Evolutionary conservation across 768 basidiomycete species (phyloP).

Genomic region (Termitomyces sp.): DNA sequence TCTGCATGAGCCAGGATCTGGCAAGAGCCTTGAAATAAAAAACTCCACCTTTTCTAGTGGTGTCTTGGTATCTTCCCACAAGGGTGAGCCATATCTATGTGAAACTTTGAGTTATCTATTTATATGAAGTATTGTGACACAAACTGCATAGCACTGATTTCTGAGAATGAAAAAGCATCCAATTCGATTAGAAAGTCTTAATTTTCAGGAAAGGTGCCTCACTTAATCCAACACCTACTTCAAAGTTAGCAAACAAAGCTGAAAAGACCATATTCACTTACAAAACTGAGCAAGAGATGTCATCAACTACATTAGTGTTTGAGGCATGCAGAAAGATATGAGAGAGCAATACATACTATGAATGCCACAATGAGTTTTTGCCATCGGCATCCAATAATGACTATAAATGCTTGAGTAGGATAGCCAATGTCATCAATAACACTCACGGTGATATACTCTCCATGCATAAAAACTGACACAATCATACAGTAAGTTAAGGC

Average conservation of each 20-base stretch:
- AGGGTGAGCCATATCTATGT: too few relatives aligned
- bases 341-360: neutral
- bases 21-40: too few relatives aligned
- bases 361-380: neutral
- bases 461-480: neutral
- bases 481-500: neutral
- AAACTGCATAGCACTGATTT: too few relatives aligned
- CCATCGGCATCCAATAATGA: neutral
- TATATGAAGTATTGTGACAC: too few relatives aligned
- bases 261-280: neutral
- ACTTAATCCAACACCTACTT: neutral
- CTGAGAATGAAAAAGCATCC: too few relatives aligned
- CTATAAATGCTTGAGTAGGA: neutral
- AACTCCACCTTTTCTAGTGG: neutral
- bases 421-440: too few relatives aligned
- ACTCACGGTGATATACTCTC: neutral
- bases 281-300: neutral
- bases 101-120: too few relatives aligned
- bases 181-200: too few relatives aligned
- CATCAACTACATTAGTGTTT: neutral
- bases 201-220: too few relatives aligned
- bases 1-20: neutral
- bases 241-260: neutral
- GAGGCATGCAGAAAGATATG: neutral
- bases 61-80: neutral